These are phyloP conservation scores for Penicillium sp. DNA, from an alignment of 2,329 filamentous ascomycete genomes.

Conservation along the genomic window DNA sequence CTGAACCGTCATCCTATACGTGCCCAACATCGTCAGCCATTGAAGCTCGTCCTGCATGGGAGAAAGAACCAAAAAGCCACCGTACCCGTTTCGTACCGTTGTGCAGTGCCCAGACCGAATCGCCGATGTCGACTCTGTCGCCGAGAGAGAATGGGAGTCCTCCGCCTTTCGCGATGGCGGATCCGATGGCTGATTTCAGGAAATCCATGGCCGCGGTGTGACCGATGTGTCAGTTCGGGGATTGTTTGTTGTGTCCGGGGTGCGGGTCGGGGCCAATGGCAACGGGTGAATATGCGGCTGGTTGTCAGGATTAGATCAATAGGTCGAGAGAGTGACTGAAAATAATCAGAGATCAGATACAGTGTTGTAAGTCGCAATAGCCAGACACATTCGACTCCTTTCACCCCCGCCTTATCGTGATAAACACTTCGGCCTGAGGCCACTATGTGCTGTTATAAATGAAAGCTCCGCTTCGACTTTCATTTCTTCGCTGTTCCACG, in stretches of 20 bases:
- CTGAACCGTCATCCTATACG: slow-evolving; percentile 80
- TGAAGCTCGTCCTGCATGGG: neutral
- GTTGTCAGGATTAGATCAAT: too few species aligned
- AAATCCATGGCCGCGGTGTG: slow-evolving; percentile 71
- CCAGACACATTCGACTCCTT: neutral
- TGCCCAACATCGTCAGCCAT: slow-evolving; percentile 13
- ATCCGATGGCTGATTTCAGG: slow-evolving; percentile 94
- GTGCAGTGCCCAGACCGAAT: slow-evolving; percentile 94
- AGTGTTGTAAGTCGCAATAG: neutral
- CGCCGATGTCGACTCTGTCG: slow-evolving; percentile 85
- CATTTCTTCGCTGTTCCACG: neutral
- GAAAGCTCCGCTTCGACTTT: neutral
- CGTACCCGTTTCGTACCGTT: slow-evolving; percentile 87
- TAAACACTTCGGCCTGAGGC: slow-evolving; percentile 7
- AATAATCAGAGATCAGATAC: neutral
- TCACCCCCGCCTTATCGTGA: slow-evolving; percentile 21
- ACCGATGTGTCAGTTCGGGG: slow-evolving; percentile 7
- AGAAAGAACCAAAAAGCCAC: neutral
- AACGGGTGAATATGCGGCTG: neutral
- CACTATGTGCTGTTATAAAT: neutral
- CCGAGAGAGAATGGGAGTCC: slow-evolving; percentile 91
- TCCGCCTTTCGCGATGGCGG: slow-evolving; percentile 91
- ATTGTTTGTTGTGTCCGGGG: slow-evolving; percentile 7
- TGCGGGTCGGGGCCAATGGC: slow-evolving; percentile 8
- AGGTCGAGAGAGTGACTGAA: neutral